Conservation (phyloP, 345 rosid species). For the Odontarrhena argentea region DNA sequence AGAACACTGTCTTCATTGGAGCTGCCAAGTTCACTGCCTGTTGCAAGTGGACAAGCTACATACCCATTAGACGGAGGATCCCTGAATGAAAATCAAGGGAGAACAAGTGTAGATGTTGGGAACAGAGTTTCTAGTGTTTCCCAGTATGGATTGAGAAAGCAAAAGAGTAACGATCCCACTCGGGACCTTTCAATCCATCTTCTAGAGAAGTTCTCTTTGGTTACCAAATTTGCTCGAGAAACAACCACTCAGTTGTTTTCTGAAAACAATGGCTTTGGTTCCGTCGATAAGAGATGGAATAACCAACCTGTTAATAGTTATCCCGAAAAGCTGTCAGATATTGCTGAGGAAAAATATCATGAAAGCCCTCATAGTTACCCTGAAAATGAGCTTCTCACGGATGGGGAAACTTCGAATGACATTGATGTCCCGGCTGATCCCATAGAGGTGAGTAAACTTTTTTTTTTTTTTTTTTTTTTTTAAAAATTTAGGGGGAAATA, state of each 20-base stretch:
- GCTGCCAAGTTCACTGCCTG: constrained; percentile 77
- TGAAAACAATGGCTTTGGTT: constrained; percentile 66
- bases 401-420: constrained; percentile 22
- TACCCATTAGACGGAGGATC: constrained; percentile 50
- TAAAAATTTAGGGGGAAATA: constrained; percentile 7
- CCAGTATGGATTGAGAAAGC: constrained; percentile 59
- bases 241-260: constrained; percentile 86
- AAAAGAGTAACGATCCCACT: constrained; percentile 78
- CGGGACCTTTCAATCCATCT: constrained; percentile 89
- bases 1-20: constrained; percentile 88
- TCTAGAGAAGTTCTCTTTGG: constrained; percentile 89
- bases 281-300: constrained; percentile 57
- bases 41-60: constrained; percentile 57
- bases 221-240: constrained; percentile 92
- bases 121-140: constrained; percentile 46
- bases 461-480: constrained; percentile 15
- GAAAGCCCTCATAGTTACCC: constrained; percentile 41
- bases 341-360: constrained; percentile 47
- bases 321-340: constrained; percentile 45
- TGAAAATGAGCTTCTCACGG: constrained; percentile 23
- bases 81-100: constrained; percentile 50
- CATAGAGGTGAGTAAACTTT: constrained; percentile 56
- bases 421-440: constrained; percentile 72
- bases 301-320: constrained; percentile 47
- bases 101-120: constrained; percentile 41